Percentiles rank a stretch among this genome's conserved stretches.
Evolutionary conservation across 1,284 basidiomycete genomes (phyloP).

Genomic region (Ganoderma resinaceum): DNA sequence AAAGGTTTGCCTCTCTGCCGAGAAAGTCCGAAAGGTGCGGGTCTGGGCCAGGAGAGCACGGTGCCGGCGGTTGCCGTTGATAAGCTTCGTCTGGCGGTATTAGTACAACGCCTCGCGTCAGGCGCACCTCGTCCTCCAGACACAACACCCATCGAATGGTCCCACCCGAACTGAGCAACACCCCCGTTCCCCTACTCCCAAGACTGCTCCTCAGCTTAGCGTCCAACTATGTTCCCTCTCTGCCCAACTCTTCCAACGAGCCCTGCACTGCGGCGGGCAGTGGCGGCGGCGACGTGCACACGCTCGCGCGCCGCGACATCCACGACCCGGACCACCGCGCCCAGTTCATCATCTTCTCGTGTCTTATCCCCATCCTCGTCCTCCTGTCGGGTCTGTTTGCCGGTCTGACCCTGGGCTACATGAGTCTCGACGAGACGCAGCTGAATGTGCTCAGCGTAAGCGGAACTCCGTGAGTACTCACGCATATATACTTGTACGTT

Average conservation of each 20-base stretch:
- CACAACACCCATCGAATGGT: slow-evolving; percentile 40
- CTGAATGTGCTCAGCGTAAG: slow-evolving; percentile 87
- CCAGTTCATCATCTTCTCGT: slow-evolving; percentile 53
- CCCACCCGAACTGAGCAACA: slow-evolving; percentile 33
- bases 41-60: neutral
- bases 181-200: slow-evolving; percentile 37
- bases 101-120: slow-evolving; percentile 20
- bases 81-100: slow-evolving; percentile 27
- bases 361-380: slow-evolving; percentile 68
- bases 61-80: slow-evolving; percentile 24
- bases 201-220: slow-evolving; percentile 53
- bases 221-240: slow-evolving; percentile 51
- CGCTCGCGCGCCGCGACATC: slow-evolving; percentile 40
- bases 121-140: slow-evolving; percentile 14
- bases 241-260: slow-evolving; percentile 38
- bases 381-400: slow-evolving; percentile 72
- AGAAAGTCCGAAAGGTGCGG: neutral
- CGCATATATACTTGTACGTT: neutral
- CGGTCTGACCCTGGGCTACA: slow-evolving; percentile 87
- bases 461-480: slow-evolving; percentile 73
- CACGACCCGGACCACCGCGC: slow-evolving; percentile 41
- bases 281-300: slow-evolving; percentile 13
- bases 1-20: neutral
- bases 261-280: neutral
- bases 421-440: slow-evolving; percentile 94